These are phyloP conservation scores for Sicyos baderoa DNA, from an alignment of 306 rosid species.

Conservation along the genomic window DNA sequence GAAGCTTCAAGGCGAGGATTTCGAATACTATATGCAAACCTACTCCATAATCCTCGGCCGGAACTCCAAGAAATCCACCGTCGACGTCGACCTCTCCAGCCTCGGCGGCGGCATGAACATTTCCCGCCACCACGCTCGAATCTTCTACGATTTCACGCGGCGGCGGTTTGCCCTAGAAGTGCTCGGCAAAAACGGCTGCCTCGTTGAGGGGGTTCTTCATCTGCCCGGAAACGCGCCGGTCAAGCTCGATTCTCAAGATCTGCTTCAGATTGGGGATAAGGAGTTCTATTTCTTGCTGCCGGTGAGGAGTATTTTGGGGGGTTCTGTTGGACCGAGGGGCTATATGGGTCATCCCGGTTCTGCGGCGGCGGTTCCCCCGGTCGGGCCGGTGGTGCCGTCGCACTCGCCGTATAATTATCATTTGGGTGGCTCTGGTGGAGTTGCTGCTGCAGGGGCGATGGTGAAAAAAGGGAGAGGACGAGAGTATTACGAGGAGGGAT, in stretches of 20 bases:
- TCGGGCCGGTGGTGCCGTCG: conserved; percentile 24
- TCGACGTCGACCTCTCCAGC: conserved; percentile 93
- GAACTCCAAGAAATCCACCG: conserved; percentile 93
- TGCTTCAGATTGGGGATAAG: conserved; percentile 94
- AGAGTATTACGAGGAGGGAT: conserved; percentile 66
- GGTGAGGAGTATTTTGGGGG: conserved; percentile 61
- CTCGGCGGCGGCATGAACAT: conserved; percentile 99
- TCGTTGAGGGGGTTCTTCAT: conserved; percentile 94
- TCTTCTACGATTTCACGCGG: conserved; percentile 90
- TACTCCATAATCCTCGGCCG: conserved; percentile 94
- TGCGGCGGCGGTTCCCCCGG: conserved; percentile 19
- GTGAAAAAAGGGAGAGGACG: conserved; percentile 66
- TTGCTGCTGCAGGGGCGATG: conserved; percentile 27
- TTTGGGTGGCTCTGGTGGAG: conserved; percentile 26
- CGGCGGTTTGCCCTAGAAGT: conserved; percentile 97
- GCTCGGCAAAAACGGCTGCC: conserved; percentile 88
- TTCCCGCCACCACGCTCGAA: conserved; percentile 95
- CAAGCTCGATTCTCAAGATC: conserved; percentile 90
- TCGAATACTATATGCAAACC: conserved; percentile 99
- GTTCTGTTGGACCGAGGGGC: conserved; percentile 44
- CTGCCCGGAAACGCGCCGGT: conserved; percentile 87
- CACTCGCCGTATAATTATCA: conserved; percentile 47
- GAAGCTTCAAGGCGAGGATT: conserved; percentile 93
- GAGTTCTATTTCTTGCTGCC: conserved; percentile 86
- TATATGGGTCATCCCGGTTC: conserved; percentile 30